Evolutionary conservation across 176 grass and related monocot genomes (phyloP), one percentile per base, ranked within the genome.

Genomic region (Zoysia pacifica): DNA sequence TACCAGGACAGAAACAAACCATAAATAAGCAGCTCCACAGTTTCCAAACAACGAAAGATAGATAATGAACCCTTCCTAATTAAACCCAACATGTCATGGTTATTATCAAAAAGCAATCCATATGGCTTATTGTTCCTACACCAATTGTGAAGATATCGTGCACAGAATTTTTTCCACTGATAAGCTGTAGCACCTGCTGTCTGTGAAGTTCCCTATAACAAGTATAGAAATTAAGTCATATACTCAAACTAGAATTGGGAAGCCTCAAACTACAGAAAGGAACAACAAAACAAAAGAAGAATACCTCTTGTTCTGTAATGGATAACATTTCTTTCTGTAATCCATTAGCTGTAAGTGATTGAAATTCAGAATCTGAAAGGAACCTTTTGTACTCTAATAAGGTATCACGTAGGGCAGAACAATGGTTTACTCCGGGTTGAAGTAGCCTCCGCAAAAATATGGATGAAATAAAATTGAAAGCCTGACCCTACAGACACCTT

Each of bases 371-470:
- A 67, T 93, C 92, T 12, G 95, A 94, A 39, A 98, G 75, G 74
- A 90, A 94, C 69, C 89, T 94, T 69, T 92, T 98, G 62, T 98
- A 77, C 86, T 98, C 92, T 68, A 89, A 45, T 65, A 98, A 90
- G 68, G 90, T 94, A 85, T 94, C 81, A 63, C 90, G 87, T 48
- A 98, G 87, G 73, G 95, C 88, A 83, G 81, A 85, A 92, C 83
- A 79, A 69, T 94, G 92, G 76, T 89, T 83, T 51, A 98, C 88
- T 73, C 91, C 95, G 4, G 95, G 89, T 91, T 94, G 95, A 67
- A 98, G 86, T 72, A 98, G 79, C 74, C 95, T 98, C 79, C 90
- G 83, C 83, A 94, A 58, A 94, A 94, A 94, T 81, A 94, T 93
- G 36, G 87, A 92, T 75, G 95, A 98, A 47, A 98, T 84, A 82